Evolutionary conservation across 108 stramenopile genomes (phyloP), one percentile per base, ranked within the genome.

Genomic region (Pseudonitzschia delicatissima): DNA sequence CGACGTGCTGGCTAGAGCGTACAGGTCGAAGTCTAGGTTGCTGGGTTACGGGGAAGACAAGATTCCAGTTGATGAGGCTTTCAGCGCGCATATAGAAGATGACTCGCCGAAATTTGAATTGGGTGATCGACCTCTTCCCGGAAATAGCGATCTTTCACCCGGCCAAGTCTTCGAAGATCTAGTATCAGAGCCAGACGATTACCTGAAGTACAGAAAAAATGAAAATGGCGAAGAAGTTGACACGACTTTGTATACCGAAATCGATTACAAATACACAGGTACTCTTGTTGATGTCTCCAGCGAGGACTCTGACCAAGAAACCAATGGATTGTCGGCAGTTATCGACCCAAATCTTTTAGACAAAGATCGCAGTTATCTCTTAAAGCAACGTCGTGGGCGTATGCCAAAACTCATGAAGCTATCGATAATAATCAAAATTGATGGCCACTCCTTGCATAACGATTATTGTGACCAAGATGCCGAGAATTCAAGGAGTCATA

Each of bases 101-200:
- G 68, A 74, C 18, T 62, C 84, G 28, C 89, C 86, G 12, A 93
- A 93, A 60, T 89, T 73, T 64, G 80, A 77, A 34, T 76, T 93
- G 2, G 89, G 87, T 9, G 42, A 49, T 18, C 57, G 87, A 23
- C 75, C 82, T 44, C 39, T 89, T 2, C 92, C 92, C 18, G 92
- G 92, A 49, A 84, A 80, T 37, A 64, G 67, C 20, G 45, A 72
- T 5, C 49, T 49, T 28, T 58, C 76, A 26, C 65, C 70, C 12
- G 76, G 67, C 6, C 40, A 64, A 35, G 45, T 76, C 0, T 85
- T 85, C 53, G 87, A 89, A 66, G 66, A 71, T 31, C 26, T 4
- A 4, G 78, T 92, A 8, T 73, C 76, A 13, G 91, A 92, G 64
- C 72, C 83, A n/a, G 91, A 93, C 57, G 91, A 93, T 64, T 93